Evolutionary conservation across 2,329 filamentous ascomycete genomes (phyloP), one percentile per base, ranked within the genome.

Genomic region (Pyrenophora seminiperda): DNA sequence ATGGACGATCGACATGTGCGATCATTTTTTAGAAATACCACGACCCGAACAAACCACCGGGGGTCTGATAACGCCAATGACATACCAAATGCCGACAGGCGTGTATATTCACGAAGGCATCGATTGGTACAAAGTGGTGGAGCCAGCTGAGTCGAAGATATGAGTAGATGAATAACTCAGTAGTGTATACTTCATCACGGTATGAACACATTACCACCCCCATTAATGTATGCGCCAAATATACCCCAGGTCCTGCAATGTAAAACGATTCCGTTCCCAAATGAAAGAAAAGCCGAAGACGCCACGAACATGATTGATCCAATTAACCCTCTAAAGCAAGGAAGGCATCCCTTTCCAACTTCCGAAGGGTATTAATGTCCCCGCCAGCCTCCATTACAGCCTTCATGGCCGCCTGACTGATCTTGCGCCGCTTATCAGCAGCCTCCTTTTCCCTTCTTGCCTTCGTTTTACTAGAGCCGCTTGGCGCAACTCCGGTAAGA

Each of bases 401-500:
- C 71, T 83, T 83, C 56, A 87, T 75, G 22, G 88, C 86, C 6
- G 85, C 84, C 71, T 89, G 84, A 64, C 82, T 86, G 47, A 92
- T 68, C 68, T 82, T 81, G 60, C 86, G 76, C 63, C 89, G 79
- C 73, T 87, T 86, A 67, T 97, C 93, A 44, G 83, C 79, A 1
- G 90, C 90, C 76, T 97, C 93, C 71, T 90, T 89, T 73, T 97
- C 93, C 41, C 94, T 79, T 47, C 91, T 78, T n/a, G 91, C 91
- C 71, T 97, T 97, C 7, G 94, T 97, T 82, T 97, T 97, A 60
- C 85, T 89, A 61, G 87, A 91, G 7, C 94, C 94, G 58, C 88
- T 92, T 1, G 93, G 93, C 37, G 94, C 94, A 10, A 99, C 94
- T 4, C 92, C 93, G 6, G 84, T 90, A 73, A 99, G 83, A 34